Evolutionary conservation across 192 early-diverging fungal species (phyloP).

Genomic region (Chytriomyces confervae): DNA sequence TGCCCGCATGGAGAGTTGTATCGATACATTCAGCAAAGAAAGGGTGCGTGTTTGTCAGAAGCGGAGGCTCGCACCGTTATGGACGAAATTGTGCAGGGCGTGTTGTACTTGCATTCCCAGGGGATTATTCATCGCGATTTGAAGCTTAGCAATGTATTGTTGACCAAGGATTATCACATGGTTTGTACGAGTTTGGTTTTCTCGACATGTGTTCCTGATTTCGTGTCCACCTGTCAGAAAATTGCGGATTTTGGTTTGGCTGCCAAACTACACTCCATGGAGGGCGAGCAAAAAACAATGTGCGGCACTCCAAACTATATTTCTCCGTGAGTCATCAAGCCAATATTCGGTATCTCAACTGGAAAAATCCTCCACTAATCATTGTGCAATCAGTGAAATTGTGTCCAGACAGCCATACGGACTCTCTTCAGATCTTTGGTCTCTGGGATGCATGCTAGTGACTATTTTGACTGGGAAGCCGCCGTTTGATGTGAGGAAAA

Average conservation of each 20-base stretch:
- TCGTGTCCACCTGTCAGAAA: slow-evolving; percentile 47
- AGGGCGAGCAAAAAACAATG: slow-evolving; percentile 72
- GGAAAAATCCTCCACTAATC: background rate
- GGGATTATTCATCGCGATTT: slow-evolving; percentile 78
- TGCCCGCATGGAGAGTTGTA: slow-evolving; percentile 64
- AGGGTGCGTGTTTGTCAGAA: slow-evolving; percentile 56
- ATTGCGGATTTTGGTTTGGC: slow-evolving; percentile 84
- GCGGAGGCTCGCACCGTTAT: slow-evolving; percentile 61
- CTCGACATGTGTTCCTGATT: background rate
- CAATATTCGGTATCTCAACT: slow-evolving; percentile 2
- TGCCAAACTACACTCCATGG: slow-evolving; percentile 48
- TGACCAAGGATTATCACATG: slow-evolving; percentile 57
- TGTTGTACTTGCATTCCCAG: slow-evolving; percentile 67
- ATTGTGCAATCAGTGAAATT: slow-evolving; percentile 59
- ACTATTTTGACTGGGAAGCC: slow-evolving; percentile 74
- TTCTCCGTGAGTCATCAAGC: slow-evolving; percentile 70
- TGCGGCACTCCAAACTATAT: slow-evolving; percentile 85
- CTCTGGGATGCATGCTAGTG: slow-evolving; percentile 76
- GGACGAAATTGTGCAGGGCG: slow-evolving; percentile 62
- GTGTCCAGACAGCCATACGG: slow-evolving; percentile 75
- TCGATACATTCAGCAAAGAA: slow-evolving; percentile 50
- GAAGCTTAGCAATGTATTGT: slow-evolving; percentile 76
- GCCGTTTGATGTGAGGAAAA: slow-evolving; percentile 64
- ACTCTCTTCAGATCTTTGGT: slow-evolving; percentile 76
- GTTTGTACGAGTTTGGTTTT: slow-evolving; percentile 22